Evolutionary conservation across 768 basidiomycete species (phyloP).

Genomic region (Lentinus brumalis): DNA sequence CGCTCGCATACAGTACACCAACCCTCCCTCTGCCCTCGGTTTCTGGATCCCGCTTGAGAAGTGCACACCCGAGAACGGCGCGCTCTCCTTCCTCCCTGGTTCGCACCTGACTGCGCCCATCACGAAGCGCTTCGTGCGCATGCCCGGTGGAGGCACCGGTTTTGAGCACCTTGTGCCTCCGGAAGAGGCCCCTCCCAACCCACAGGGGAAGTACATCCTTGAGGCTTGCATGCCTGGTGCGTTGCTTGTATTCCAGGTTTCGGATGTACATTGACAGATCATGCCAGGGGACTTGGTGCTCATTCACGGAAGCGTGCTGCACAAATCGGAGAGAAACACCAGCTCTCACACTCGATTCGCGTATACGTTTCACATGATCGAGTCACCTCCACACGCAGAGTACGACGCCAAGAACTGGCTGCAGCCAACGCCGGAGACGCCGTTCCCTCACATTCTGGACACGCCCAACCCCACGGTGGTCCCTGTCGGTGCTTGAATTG

Average conservation of each 20-base stretch:
- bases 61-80: slow-evolving; percentile 82
- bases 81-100: slow-evolving; percentile 87
- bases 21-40: slow-evolving; percentile 89
- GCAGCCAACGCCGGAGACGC: slow-evolving; percentile 83
- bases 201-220: slow-evolving; percentile 57
- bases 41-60: slow-evolving; percentile 96
- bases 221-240: slow-evolving; percentile 76
- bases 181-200: slow-evolving; percentile 29
- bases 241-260: neutral
- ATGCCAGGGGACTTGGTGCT: slow-evolving; percentile 81
- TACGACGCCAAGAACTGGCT: slow-evolving; percentile 97
- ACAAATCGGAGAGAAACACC: slow-evolving; percentile 87
- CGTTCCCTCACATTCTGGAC: slow-evolving; percentile 67
- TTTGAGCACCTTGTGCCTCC: slow-evolving; percentile 65
- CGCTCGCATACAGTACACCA: slow-evolving; percentile 69
- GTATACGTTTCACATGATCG: slow-evolving; percentile 97
- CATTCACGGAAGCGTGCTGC: slow-evolving; percentile 91
- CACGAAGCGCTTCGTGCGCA: slow-evolving; percentile 83
- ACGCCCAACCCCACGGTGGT: slow-evolving; percentile 28
- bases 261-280: neutral
- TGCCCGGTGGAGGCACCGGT: slow-evolving; percentile 76
- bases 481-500: slow-evolving; percentile 15
- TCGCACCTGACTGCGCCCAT: slow-evolving; percentile 79
- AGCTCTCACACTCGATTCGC: slow-evolving; percentile 83
- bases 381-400: slow-evolving; percentile 63